Evolutionary conservation across 2,329 filamentous ascomycete species (phyloP), one percentile per base, ranked within the genome.

Genomic region (Fusarium sp.): DNA sequence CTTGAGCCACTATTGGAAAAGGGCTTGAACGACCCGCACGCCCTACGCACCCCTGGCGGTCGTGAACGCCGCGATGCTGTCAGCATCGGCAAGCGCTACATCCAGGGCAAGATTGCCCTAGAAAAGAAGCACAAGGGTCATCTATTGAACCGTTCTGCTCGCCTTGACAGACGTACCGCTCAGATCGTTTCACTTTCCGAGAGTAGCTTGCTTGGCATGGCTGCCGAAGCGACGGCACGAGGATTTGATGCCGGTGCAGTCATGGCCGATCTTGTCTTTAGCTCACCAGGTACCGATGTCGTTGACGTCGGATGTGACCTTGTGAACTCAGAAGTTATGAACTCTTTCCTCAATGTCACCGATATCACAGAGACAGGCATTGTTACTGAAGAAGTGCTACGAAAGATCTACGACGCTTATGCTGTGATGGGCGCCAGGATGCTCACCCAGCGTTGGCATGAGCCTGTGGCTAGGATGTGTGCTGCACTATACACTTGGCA

Each of bases 401-500:
- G 71, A 17, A 60, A 11, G 24, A 54, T 72, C 0, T 72, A 72
- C 22, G 70, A 72, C 43, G 70, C 71, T 1, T 73, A 72, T 15
- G 71, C 71, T 18, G 68, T 44, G 5, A 56, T 57, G 43, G 69
- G 75, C 9, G 75, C 74, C 28, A 73, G 75, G 36, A 76, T 75
- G 68, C 59, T 78, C 31, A 78, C 75, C 3, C 60, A 76, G 50
- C 64, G 76, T 33, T 78, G 75, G 76, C 69, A 76, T n/a, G 76
- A 78, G 43, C 76, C 76, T 14, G 73, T 74, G 7, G 76, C 75
- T 22, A 71, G 73, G 40, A 77, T 78, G 76, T 76, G 74, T 38
- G 71, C 75, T 11, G 73, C 73, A 4, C 52, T 78, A 10, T 78
- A 78, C 38, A 75, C 74, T 14, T 78, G 76, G 76, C 76, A 78